These are phyloP conservation scores for Sinapis alba DNA, from an alignment of 441 rosid genomes.

Conservation along the genomic window DNA sequence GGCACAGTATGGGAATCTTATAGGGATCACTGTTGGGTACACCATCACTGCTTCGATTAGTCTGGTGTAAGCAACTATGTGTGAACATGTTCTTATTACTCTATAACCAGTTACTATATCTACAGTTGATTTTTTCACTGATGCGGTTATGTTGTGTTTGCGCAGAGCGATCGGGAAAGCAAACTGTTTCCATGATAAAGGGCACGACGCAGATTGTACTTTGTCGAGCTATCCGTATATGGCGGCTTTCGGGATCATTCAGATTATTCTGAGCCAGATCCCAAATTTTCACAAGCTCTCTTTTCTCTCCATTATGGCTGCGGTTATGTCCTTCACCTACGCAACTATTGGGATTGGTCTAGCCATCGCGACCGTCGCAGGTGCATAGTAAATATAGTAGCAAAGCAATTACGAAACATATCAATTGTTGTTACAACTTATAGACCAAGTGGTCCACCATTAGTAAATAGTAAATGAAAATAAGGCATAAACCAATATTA, in stretches of 20 bases:
- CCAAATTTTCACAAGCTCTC: neutral
- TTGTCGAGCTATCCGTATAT: neutral
- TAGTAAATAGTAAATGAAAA: neutral
- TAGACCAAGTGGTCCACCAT: neutral
- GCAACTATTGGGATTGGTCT: neutral
- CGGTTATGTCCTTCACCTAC: neutral
- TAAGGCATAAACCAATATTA: neutral
- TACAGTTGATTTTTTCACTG: neutral
- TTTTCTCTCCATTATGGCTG: constrained; percentile 1
- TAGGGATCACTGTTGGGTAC: constrained; percentile 62
- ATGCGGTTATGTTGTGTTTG: neutral
- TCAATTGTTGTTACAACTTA: neutral
- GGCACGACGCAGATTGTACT: neutral
- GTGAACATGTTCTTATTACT: neutral
- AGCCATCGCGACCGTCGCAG: neutral
- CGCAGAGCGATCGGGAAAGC: neutral
- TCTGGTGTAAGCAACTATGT: constrained; percentile 50
- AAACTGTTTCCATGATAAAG: neutral
- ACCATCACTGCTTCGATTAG: constrained; percentile 67
- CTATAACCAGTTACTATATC: neutral
- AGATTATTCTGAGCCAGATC: neutral
- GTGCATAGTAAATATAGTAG: neutral
- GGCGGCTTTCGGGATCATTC: neutral
- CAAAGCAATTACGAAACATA: neutral
- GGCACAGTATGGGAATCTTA: constrained; percentile 58